Evolutionary conservation across 352 stramenopile species (phyloP).

Genomic region (Phytophthora multivora): DNA sequence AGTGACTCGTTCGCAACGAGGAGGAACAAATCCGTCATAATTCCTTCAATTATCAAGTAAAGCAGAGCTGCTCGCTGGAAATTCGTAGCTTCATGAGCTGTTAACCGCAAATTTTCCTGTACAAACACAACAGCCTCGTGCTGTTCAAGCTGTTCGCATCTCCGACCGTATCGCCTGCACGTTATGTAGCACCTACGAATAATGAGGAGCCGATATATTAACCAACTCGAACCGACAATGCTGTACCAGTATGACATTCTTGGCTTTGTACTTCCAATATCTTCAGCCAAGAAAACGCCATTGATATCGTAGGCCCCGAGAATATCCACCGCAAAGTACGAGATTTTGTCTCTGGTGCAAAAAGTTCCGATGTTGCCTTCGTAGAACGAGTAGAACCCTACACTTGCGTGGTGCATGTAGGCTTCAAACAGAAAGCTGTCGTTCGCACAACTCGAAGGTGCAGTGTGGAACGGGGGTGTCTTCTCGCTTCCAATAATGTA

Average conservation of each 20-base stretch:
- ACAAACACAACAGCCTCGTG: constrained; percentile 15
- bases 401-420: constrained; percentile 6
- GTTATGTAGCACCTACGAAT: constrained; percentile 7
- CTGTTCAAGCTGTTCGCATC: constrained; percentile 4
- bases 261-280: constrained; percentile 1
- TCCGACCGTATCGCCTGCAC: constrained; percentile 5
- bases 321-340: background rate
- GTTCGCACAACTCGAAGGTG: constrained; percentile 3
- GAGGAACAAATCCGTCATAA: constrained; percentile 18
- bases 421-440: background rate
- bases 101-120: constrained; percentile 2
- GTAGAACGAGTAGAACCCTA: constrained; percentile 12
- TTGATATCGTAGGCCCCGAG: constrained; percentile 23
- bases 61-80: constrained; percentile 15
- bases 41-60: constrained; percentile 24
- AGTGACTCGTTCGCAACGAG: constrained; percentile 12
- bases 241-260: constrained; percentile 9
- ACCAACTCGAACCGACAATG: constrained; percentile 1
- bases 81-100: constrained; percentile 2
- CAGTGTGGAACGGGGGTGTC: background rate
- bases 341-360: background rate
- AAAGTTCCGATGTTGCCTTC: background rate
- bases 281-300: constrained; percentile 4
- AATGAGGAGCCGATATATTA: constrained; percentile 1
- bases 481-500: constrained; percentile 9